Evolutionary conservation across 495 filamentous ascomycete genomes (phyloP).

Genomic region (Penicillium alfredii): DNA sequence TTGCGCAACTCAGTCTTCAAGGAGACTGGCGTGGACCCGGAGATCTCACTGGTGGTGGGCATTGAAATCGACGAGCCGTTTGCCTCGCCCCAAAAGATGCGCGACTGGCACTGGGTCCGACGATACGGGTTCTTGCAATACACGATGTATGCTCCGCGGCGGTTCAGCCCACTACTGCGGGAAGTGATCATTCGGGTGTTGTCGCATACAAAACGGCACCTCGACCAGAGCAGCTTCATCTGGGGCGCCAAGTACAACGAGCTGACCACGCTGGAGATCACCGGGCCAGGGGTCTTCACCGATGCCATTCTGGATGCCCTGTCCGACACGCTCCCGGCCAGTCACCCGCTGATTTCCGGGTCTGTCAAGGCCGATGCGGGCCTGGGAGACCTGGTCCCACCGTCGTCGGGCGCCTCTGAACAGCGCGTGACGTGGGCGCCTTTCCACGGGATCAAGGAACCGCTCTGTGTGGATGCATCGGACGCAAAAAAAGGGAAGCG

Average conservation of each 20-base stretch:
- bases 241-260: slow-evolving; percentile 22
- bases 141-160: slow-evolving; percentile 34
- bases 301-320: slow-evolving; percentile 36
- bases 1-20: slow-evolving; percentile 9
- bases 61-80: slow-evolving; percentile 40
- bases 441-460: slow-evolving; percentile 27
- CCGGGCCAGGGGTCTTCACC: slow-evolving; percentile 38
- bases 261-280: slow-evolving; percentile 28
- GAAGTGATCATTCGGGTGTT: slow-evolving; percentile 34
- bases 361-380: slow-evolving; percentile 24
- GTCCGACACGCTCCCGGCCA: slow-evolving; percentile 26
- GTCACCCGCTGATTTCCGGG: slow-evolving; percentile 21
- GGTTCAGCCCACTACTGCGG: slow-evolving; percentile 35
- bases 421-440: slow-evolving; percentile 40
- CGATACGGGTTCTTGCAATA: slow-evolving; percentile 40
- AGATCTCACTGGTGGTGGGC: slow-evolving; percentile 26
- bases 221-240: slow-evolving; percentile 11
- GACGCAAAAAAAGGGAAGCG: slow-evolving; percentile 17
- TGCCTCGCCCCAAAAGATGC: slow-evolving; percentile 29
- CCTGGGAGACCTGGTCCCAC: not conserved
- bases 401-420: slow-evolving; percentile 3
- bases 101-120: slow-evolving; percentile 36
- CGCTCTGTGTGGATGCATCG: slow-evolving; percentile 28
- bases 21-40: slow-evolving; percentile 1
- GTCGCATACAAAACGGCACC: slow-evolving; percentile 29